Percentiles rank a stretch among this genome's conserved stretches.
Evolutionary conservation across 352 stramenopile species (phyloP).

Genomic region (Phytophthora pini): DNA sequence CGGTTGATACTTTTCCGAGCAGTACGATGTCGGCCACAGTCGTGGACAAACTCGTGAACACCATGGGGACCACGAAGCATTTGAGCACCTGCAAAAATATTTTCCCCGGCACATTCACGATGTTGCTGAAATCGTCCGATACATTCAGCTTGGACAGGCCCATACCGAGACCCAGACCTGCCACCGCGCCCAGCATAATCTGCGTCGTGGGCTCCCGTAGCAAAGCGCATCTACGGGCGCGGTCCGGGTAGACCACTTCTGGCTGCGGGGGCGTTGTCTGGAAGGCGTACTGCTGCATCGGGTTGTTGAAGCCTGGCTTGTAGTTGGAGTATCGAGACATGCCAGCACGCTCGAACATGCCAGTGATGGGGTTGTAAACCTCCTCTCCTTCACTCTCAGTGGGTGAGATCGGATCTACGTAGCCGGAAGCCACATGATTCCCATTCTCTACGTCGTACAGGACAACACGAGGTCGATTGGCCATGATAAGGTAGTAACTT

Average conservation of each 20-base stretch:
- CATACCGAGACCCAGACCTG: slow-evolving; percentile 41
- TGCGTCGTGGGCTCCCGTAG: slow-evolving; percentile 45
- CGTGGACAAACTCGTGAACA: slow-evolving; percentile 70
- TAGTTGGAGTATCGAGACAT: slow-evolving; percentile 31
- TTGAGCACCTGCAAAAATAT: slow-evolving; percentile 60
- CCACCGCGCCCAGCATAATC: slow-evolving; percentile 47
- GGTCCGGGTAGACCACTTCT: slow-evolving; percentile 29
- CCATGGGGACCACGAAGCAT: slow-evolving; percentile 69
- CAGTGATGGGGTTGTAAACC: slow-evolving; percentile 35
- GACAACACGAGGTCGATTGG: slow-evolving; percentile 23
- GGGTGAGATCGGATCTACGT: slow-evolving; percentile 30
- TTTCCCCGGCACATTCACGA: slow-evolving; percentile 50
- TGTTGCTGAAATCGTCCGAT: slow-evolving; percentile 38
- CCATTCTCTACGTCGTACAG: slow-evolving; percentile 25
- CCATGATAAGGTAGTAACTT: slow-evolving; percentile 6
- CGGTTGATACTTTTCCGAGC: slow-evolving; percentile 64
- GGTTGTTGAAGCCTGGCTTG: slow-evolving; percentile 22
- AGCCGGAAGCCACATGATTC: slow-evolving; percentile 18
- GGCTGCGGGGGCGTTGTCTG: slow-evolving; percentile 14
- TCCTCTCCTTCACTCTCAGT: slow-evolving; percentile 32
- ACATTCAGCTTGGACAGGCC: slow-evolving; percentile 43
- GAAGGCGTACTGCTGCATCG: slow-evolving; percentile 16
- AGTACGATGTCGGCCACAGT: slow-evolving; percentile 71
- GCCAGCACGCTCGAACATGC: slow-evolving; percentile 27
- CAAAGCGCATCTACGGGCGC: slow-evolving; percentile 30